Evolutionary conservation across 495 filamentous ascomycete species (phyloP), one percentile per base, ranked within the genome.

Genomic region (Melanomma pulvis-pyrius): DNA sequence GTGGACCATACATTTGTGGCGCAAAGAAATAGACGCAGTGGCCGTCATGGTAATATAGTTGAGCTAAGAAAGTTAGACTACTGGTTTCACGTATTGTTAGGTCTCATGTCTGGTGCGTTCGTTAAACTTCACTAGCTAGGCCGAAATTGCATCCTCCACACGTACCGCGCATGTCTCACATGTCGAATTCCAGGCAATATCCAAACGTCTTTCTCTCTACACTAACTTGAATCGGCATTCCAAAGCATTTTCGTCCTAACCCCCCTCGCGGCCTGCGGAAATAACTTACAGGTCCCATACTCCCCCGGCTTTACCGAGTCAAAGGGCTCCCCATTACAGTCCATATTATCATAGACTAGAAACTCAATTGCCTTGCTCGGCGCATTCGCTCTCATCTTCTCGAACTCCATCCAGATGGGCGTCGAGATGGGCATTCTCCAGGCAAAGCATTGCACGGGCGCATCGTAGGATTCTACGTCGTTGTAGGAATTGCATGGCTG

Each of bases 171-270:
- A n/a, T 36, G 32, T 36, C 13, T 13, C 13, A 36, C 13, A 6
- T 13, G 13, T 36, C 32, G 32, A 24, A 49, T 49, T n/a, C n/a
- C n/a, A 7, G 46, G 15, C 15, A 9, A 24, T 9, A 49, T 24
- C n/a, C 46, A n/a, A 49, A 7, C 46, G 6, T 21, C 46, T 24
- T 4, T 24, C 15, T 49, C 46, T 9, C 22, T 9, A 49, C 8
- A 49, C 26, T 11, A 61, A 61, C 6, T 6, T 36, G 26, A 8
- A 62, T 62, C 47, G 17, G 28, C 59, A 41, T 62, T 62, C 46
- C 59, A 62, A 17, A 62, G 32, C 13, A 47, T 46, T 19, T 21
- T 62, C 25, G 32, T 21, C 25, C 46, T 52, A 17, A 51, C 21
- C 47, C 26, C 59, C n/a, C 9, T 15, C 1, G 11, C 30, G 1